These are phyloP conservation scores for Mycena alexandri DNA, from an alignment of 768 basidiomycete genomes.

Conservation along the genomic window DNA sequence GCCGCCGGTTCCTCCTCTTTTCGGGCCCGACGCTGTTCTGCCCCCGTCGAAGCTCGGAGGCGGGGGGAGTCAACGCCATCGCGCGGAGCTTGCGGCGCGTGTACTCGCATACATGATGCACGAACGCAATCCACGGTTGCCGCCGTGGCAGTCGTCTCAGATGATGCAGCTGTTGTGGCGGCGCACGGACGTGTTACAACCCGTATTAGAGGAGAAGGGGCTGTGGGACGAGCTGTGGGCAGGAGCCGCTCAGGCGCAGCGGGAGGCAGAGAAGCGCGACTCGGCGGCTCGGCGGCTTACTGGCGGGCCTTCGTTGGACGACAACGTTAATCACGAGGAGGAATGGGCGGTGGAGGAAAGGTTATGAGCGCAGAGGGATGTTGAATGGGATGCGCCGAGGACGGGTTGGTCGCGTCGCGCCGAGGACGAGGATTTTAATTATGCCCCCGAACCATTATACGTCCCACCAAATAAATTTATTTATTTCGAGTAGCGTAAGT, in stretches of 20 bases:
- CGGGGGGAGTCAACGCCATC: background rate
- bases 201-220: background rate
- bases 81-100: background rate
- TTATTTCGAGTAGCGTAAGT: too few relatives aligned
- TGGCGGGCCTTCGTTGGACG: too few relatives aligned
- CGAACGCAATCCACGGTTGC: slow-evolving; percentile 22
- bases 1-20: background rate
- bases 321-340: too few relatives aligned
- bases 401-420: too few relatives aligned
- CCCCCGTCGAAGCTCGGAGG: background rate
- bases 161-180: slow-evolving; percentile 3
- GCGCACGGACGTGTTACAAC: slow-evolving; percentile 5
- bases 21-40: background rate
- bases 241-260: slow-evolving; percentile 5
- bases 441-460: too few relatives aligned
- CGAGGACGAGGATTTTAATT: too few relatives aligned
- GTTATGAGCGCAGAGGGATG: too few relatives aligned
- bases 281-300: slow-evolving; percentile 4
- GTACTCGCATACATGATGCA: slow-evolving; percentile 28
- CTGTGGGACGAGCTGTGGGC: slow-evolving; percentile 25
- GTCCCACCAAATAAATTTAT: too few relatives aligned
- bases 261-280: slow-evolving; percentile 6
- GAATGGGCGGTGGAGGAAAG: too few relatives aligned
- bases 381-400: too few relatives aligned
- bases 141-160: slow-evolving; percentile 9